Evolutionary conservation across 202 grass and related monocot species (phyloP).

Genomic region (Zizania palustris): DNA sequence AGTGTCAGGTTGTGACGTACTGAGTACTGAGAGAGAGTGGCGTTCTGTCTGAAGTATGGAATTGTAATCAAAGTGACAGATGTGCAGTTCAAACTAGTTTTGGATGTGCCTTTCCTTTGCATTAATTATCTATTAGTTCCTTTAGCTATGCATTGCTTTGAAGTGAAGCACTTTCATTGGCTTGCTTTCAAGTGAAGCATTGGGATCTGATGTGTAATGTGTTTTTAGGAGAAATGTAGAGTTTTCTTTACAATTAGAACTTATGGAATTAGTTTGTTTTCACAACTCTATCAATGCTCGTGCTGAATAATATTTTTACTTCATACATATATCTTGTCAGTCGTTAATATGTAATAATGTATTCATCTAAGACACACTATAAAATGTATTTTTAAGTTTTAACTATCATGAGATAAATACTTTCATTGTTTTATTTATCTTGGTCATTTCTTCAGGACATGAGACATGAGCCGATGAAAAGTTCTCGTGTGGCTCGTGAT

Average conservation of each 20-base stretch:
- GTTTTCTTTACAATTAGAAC: too few relatives aligned
- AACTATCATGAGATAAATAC: conserved; percentile 6
- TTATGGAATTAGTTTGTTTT: too few relatives aligned
- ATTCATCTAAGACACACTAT: not conserved
- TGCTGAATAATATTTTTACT: too few relatives aligned
- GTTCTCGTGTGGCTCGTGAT: conserved; percentile 54
- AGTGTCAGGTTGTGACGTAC: not conserved
- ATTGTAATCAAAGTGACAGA: not conserved
- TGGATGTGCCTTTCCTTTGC: not conserved
- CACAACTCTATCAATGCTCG: too few relatives aligned
- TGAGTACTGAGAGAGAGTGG: not conserved
- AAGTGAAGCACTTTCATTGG: not conserved
- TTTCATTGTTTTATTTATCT: conserved; percentile 23
- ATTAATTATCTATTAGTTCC: conserved; percentile 8
- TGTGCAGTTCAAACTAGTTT: not conserved
- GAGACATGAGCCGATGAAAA: conserved; percentile 50
- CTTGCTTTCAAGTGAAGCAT: conserved; percentile 28
- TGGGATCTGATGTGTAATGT: conserved; percentile 16
- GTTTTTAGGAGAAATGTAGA: too few relatives aligned
- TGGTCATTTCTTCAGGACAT: conserved; percentile 49
- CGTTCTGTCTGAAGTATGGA: not conserved
- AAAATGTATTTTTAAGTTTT: not conserved
- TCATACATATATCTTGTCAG: too few relatives aligned
- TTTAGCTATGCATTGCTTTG: conserved; percentile 24
- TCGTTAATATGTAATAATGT: too few relatives aligned